Evolutionary conservation across 495 filamentous ascomycete genomes (phyloP).

Genomic region (Penicillium psychrofluorescens): DNA sequence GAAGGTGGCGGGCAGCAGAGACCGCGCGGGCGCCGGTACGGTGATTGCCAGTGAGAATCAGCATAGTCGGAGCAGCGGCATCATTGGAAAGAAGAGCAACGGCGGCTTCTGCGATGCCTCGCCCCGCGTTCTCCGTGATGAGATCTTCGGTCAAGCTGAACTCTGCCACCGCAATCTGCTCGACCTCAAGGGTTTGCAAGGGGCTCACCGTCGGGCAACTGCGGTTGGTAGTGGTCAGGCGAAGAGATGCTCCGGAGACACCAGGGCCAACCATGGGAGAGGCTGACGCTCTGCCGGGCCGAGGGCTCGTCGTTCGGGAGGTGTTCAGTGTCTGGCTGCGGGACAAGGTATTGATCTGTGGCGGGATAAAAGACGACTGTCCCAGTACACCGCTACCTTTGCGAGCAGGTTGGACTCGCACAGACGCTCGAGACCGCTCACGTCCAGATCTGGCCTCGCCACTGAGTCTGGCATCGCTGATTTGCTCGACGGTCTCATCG

Average conservation of each 20-base stretch:
- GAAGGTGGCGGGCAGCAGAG: slow-evolving; percentile 78
- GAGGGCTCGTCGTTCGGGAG: slow-evolving; percentile 39
- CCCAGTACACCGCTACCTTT: slow-evolving; percentile 51
- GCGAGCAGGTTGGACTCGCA: slow-evolving; percentile 47
- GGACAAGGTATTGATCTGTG: slow-evolving; percentile 28
- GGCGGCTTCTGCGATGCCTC: slow-evolving; percentile 78
- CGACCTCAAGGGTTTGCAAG: slow-evolving; percentile 80
- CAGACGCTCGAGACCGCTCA: slow-evolving; percentile 43
- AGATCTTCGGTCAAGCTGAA: slow-evolving; percentile 82
- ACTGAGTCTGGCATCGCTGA: slow-evolving; percentile 48
- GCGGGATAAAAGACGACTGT: slow-evolving; percentile 19
- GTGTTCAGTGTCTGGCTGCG: slow-evolving; percentile 27
- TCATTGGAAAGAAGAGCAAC: slow-evolving; percentile 48
- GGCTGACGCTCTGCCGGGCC: slow-evolving; percentile 25
- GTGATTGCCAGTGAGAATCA: slow-evolving; percentile 84
- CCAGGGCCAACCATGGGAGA: slow-evolving; percentile 31
- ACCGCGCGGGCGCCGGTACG: slow-evolving; percentile 77
- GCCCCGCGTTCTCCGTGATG: slow-evolving; percentile 83
- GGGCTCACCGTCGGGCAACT: slow-evolving; percentile 76
- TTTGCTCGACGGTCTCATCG: slow-evolving; percentile 51
- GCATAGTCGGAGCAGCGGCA: slow-evolving; percentile 53
- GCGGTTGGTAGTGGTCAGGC: slow-evolving; percentile 54
- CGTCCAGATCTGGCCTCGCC: slow-evolving; percentile 48
- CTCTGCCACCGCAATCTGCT: slow-evolving; percentile 77
- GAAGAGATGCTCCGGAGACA: slow-evolving; percentile 30